Conservation (phyloP, 1,284 basidiomycete species). For the Inonotus obliquus region DNA sequence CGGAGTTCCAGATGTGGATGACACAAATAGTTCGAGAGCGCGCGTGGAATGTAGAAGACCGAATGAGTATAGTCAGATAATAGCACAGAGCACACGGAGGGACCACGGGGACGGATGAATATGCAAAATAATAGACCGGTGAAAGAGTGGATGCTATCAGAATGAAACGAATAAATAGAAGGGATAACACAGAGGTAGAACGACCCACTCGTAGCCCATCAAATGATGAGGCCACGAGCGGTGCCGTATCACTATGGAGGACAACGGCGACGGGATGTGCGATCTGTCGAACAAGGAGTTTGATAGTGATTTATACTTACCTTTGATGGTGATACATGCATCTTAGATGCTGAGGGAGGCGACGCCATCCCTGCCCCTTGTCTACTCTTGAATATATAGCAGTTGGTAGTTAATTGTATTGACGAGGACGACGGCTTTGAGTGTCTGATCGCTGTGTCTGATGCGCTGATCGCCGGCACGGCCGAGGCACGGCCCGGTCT, state of each 20-base stretch:
- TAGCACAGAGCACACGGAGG: neutral
- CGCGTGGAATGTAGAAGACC: neutral
- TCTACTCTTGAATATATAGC: neutral
- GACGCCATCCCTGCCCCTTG: constrained; percentile 4
- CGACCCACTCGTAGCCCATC: neutral
- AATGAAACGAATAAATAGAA: neutral
- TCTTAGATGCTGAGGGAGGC: constrained; percentile 20
- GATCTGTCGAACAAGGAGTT: neutral
- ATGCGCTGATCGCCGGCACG: constrained; percentile 1
- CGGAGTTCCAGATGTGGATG: neutral
- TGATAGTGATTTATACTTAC: constrained; percentile 27
- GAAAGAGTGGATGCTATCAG: neutral
- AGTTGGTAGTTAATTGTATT: too few relatives aligned
- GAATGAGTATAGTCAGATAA: neutral
- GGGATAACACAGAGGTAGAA: neutral
- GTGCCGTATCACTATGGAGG: neutral
- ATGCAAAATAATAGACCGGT: neutral
- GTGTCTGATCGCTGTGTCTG: neutral
- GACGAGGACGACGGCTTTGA: neutral
- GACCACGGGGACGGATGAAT: neutral
- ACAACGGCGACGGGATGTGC: neutral
- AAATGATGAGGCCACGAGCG: neutral
- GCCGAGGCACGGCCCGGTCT: neutral
- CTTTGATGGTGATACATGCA: constrained; percentile 65
- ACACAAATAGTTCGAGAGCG: too few relatives aligned